These are phyloP conservation scores for Massarina eburnea DNA, from an alignment of 2,329 filamentous ascomycete genomes.

Conservation along the genomic window DNA sequence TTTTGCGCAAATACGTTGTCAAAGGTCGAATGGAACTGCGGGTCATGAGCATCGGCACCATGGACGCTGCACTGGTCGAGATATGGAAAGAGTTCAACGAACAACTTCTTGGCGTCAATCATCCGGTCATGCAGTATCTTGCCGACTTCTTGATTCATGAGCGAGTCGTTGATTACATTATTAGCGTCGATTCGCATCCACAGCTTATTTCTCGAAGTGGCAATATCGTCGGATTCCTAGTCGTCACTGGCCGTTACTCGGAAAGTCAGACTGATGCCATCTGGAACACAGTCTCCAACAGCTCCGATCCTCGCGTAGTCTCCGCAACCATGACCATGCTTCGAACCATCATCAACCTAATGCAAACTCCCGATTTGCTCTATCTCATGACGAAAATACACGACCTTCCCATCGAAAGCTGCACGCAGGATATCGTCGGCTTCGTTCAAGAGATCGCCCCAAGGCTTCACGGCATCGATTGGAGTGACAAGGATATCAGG, in stretches of 20 bases:
- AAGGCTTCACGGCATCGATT: conserved; percentile 20
- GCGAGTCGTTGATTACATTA: conserved; percentile 79
- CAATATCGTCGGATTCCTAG: conserved; percentile 85
- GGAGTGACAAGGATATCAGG: conserved; percentile 16
- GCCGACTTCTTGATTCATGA: conserved; percentile 69
- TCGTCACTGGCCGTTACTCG: conserved; percentile 75
- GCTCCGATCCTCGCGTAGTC: conserved; percentile 81
- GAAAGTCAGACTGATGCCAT: conserved; percentile 73
- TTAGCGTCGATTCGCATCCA: conserved; percentile 88
- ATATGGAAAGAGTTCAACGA: conserved; percentile 59
- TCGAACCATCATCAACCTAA: conserved; percentile 49
- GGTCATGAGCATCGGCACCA: conserved; percentile 72
- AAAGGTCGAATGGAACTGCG: conserved; percentile 90
- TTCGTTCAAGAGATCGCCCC: conserved; percentile 32
- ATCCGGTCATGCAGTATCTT: conserved; percentile 66
- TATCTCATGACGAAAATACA: conserved; percentile 70
- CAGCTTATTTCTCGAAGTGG: conserved; percentile 80
- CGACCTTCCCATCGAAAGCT: conserved; percentile 33
- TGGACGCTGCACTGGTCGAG: conserved; percentile 70
- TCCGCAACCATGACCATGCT: conserved; percentile 76
- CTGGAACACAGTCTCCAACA: conserved; percentile 80
- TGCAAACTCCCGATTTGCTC: conserved; percentile 51
- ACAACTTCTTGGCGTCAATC: conserved; percentile 30
- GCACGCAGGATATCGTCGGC: conserved; percentile 33
- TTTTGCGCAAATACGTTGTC: conserved; percentile 71